Percentiles rank a stretch among this genome's conserved stretches.
phyloP scores from a whole-genome alignment of 1,139 yeast genomes.

The Yamadazyma taylorii region DNA sequence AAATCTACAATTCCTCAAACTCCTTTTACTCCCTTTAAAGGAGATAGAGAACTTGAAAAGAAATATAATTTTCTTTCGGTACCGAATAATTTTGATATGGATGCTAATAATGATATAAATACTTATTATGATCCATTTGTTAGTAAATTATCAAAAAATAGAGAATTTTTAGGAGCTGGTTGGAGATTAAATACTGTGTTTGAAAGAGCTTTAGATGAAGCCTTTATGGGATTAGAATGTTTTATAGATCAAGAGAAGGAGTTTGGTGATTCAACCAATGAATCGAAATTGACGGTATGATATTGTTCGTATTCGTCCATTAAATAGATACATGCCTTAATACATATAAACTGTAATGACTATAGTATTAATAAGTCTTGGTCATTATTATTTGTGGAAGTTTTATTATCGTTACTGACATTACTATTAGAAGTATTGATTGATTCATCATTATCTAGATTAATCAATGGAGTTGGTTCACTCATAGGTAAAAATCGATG shows the following conservation, averaged over 20 bases:
- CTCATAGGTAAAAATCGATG: slow-evolving; percentile 15
- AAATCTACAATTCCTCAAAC: slow-evolving; percentile 29
- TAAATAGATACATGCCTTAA: background rate
- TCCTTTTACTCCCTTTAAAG: slow-evolving; percentile 94
- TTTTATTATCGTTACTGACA: background rate
- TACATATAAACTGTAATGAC: background rate
- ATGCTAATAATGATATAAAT: slow-evolving; percentile 56
- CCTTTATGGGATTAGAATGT: slow-evolving; percentile 88
- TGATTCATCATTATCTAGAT: slow-evolving; percentile 8
- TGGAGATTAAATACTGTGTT: slow-evolving; percentile 71
- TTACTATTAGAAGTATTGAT: background rate
- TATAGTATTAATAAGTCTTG: slow-evolving; percentile 12
- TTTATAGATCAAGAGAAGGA: slow-evolving; percentile 66
- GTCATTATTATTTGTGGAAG: background rate
- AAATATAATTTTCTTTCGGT: slow-evolving; percentile 34
- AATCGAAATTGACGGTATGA: background rate
- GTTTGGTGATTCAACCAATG: background rate
- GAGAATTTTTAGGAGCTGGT: slow-evolving; percentile 82
- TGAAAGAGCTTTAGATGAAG: slow-evolving; percentile 78
- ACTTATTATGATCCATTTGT: slow-evolving; percentile 49
- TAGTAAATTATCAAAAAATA: slow-evolving; percentile 58
- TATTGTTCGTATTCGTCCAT: background rate
- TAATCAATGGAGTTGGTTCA: slow-evolving; percentile 17
- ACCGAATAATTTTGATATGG: slow-evolving; percentile 36
- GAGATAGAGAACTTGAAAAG: slow-evolving; percentile 66